phyloP scores from a whole-genome alignment of 345 rosid genomes.

The Ceriops decandra region DNA sequence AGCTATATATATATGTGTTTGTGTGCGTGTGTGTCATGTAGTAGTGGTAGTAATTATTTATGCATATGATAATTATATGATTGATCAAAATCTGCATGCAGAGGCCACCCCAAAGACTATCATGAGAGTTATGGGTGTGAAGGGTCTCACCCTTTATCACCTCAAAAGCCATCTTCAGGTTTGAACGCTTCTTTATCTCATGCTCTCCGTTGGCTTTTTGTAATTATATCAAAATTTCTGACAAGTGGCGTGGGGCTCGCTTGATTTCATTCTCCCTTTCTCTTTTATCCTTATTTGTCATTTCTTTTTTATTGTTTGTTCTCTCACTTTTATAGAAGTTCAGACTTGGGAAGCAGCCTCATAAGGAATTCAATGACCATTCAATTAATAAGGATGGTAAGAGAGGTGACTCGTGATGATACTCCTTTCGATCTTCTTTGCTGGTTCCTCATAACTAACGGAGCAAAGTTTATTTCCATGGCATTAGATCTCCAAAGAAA shows the following conservation, averaged over 20 bases:
- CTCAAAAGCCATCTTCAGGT: conserved; percentile 99
- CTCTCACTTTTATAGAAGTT: conserved; percentile 49
- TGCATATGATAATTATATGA: not conserved
- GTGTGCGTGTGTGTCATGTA: too few relatives aligned
- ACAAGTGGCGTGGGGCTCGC: not conserved
- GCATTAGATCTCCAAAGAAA: conserved; percentile 78
- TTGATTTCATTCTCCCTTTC: not conserved
- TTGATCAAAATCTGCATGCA: conserved; percentile 13
- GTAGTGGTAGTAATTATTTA: too few relatives aligned
- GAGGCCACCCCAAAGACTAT: conserved; percentile 98
- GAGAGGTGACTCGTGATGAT: conserved; percentile 36
- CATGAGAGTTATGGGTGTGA: conserved; percentile 96
- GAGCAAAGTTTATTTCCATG: not conserved
- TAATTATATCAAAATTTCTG: not conserved
- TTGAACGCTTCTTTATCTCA: not conserved
- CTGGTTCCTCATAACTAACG: not conserved
- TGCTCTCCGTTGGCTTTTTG: not conserved
- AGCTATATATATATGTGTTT: too few relatives aligned
- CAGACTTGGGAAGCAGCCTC: conserved; percentile 99
- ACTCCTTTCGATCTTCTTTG: conserved; percentile 27
- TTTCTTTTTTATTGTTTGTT: too few relatives aligned
- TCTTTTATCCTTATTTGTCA: too few relatives aligned
- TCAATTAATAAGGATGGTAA: conserved; percentile 70
- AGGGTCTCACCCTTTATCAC: conserved; percentile 96
- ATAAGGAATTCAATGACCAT: conserved; percentile 86